Evolutionary conservation across 768 basidiomycete species (phyloP).

Genomic region (Termitomyces sp.): DNA sequence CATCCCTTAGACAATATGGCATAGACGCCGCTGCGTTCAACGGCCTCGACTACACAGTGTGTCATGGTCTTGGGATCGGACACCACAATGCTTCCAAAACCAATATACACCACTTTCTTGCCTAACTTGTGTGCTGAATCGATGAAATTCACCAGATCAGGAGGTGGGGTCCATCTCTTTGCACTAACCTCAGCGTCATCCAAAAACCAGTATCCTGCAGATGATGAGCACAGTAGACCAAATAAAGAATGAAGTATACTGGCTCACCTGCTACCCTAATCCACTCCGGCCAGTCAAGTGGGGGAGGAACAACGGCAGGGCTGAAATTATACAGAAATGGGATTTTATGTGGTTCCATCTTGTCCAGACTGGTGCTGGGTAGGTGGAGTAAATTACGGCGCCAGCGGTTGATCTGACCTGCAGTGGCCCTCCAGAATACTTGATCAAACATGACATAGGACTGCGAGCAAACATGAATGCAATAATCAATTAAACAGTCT

Average conservation of each 20-base stretch:
- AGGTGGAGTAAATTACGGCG: constrained; percentile 72
- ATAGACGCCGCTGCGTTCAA: constrained; percentile 79
- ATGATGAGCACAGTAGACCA: not conserved
- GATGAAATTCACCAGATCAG: constrained; percentile 78
- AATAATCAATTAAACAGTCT: constrained; percentile 1
- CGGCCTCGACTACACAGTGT: constrained; percentile 82
- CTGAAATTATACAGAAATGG: constrained; percentile 99
- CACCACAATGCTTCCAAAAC: constrained; percentile 96
- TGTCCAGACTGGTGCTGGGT: constrained; percentile 81
- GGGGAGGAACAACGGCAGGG: constrained; percentile 83
- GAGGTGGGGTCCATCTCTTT: constrained; percentile 86
- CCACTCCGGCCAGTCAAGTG: constrained; percentile 99
- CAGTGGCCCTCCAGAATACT: constrained; percentile 93
- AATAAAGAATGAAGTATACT: not conserved
- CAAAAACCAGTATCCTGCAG: constrained; percentile 94
- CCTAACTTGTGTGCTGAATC: constrained; percentile 63
- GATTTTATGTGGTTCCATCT: constrained; percentile 95
- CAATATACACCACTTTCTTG: constrained; percentile 96
- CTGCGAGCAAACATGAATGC: constrained; percentile 28
- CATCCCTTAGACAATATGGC: constrained; percentile 97
- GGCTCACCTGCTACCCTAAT: constrained; percentile 80
- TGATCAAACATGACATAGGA: constrained; percentile 97
- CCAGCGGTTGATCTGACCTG: constrained; percentile 95
- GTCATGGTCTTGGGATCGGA: constrained; percentile 94
- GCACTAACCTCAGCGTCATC: constrained; percentile 86